Evolutionary conservation across 225 moss, liverwort and hornwort species (phyloP).

Genomic region (Pleurozium schreberi): DNA sequence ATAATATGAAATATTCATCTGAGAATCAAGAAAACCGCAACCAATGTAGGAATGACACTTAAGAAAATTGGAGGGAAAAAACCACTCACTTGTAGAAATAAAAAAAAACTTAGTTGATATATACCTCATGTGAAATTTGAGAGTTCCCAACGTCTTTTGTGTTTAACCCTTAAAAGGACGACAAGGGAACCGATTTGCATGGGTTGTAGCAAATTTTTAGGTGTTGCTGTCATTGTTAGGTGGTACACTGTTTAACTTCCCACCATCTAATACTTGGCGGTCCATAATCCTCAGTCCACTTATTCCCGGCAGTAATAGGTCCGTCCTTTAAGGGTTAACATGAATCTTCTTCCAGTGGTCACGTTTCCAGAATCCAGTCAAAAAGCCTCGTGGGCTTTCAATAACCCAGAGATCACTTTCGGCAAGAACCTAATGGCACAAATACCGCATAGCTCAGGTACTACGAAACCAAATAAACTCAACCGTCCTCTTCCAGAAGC

Average conservation of each 20-base stretch:
- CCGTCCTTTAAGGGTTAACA: too few species aligned
- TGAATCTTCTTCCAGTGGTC: background rate
- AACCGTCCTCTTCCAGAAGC: background rate
- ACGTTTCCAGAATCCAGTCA: background rate
- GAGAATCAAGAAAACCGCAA: background rate
- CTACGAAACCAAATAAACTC: background rate
- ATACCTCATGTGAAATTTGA: background rate
- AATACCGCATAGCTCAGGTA: background rate
- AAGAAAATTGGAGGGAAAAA: background rate
- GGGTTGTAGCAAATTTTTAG: too few species aligned
- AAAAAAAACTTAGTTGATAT: background rate
- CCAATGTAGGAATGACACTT: background rate
- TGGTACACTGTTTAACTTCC: too few species aligned
- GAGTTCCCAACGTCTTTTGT: background rate
- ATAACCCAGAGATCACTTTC: background rate
- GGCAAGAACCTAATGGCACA: background rate
- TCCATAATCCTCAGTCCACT: too few species aligned
- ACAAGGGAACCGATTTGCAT: too few species aligned
- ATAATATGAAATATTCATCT: background rate
- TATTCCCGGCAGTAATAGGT: too few species aligned
- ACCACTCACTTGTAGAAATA: background rate
- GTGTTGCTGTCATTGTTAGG: too few species aligned
- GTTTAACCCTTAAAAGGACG: too few species aligned
- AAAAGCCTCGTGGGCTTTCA: background rate
- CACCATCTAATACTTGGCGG: too few species aligned